Percentiles rank a stretch among this genome's conserved stretches.
Conservation (phyloP, 129 eudicot genomes). For the Kitagawia praeruptora region DNA sequence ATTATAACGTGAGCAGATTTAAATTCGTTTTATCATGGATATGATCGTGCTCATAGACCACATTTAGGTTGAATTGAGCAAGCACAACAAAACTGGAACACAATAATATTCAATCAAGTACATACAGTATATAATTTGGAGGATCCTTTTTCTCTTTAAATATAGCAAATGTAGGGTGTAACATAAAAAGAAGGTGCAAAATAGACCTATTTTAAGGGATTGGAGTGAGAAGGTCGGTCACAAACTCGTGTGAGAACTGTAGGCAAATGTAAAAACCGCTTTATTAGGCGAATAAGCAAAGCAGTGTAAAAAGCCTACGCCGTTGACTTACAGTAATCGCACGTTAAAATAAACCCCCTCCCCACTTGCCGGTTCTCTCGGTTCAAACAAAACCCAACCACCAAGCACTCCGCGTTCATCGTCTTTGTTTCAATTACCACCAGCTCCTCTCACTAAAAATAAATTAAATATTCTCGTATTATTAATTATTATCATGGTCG, state of each 20-base stretch:
- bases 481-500: too few relatives aligned
- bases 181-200: neutral
- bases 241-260: neutral
- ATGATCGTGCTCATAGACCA: too few relatives aligned
- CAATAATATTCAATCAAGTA: too few relatives aligned
- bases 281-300: neutral
- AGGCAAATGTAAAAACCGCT: slow-evolving; percentile 1
- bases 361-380: slow-evolving; percentile 24
- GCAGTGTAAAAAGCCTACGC: neutral
- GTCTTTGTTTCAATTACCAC: neutral
- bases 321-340: neutral
- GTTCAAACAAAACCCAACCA: neutral
- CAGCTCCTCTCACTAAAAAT: neutral
- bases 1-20: too few relatives aligned
- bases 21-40: too few relatives aligned
- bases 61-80: too few relatives aligned
- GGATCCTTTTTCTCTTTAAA: too few relatives aligned
- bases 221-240: neutral
- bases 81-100: too few relatives aligned
- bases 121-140: too few relatives aligned
- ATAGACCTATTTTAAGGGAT: neutral
- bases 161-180: too few relatives aligned
- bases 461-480: neutral
- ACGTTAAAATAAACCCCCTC: neutral
- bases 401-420: neutral